Conservation (phyloP, 2,329 filamentous ascomycete genomes). For the Chaetoscypha palmicola region DNA sequence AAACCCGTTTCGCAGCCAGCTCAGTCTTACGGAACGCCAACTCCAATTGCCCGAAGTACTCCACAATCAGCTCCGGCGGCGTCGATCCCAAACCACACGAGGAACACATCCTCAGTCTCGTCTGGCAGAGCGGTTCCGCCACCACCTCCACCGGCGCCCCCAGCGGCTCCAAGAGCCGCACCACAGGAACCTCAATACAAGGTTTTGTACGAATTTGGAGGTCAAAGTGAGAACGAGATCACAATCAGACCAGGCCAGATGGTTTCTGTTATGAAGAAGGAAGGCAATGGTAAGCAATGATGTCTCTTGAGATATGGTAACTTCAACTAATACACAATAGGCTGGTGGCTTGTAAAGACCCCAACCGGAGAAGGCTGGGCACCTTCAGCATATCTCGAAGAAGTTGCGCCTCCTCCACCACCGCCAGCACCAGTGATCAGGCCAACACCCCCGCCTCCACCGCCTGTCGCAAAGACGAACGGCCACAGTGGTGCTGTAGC, state of each 20-base stretch:
- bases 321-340: constrained; percentile 43
- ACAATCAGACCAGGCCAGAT: constrained; percentile 73
- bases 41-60: constrained; percentile 17
- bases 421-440: constrained; percentile 50
- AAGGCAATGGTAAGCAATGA: constrained; percentile 74
- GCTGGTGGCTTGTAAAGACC: constrained; percentile 93
- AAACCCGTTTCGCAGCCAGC: constrained; percentile 24
- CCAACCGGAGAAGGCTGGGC: constrained; percentile 76
- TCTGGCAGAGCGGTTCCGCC: constrained; percentile 45
- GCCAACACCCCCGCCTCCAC: constrained; percentile 18
- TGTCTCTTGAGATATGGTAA: not conserved
- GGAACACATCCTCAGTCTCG: constrained; percentile 47
- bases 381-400: constrained; percentile 88
- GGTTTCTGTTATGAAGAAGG: constrained; percentile 87
- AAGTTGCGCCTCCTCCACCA: constrained; percentile 54
- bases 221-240: constrained; percentile 78
- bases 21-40: constrained; percentile 10
- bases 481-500: constrained; percentile 33
- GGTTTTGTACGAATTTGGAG: constrained; percentile 86
- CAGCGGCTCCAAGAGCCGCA: constrained; percentile 50
- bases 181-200: constrained; percentile 72
- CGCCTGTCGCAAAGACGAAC: constrained; percentile 26
- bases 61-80: constrained; percentile 30
- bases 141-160: constrained; percentile 59
- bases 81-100: constrained; percentile 45